These are phyloP conservation scores for Clitoria ternatea DNA, from an alignment of 306 rosid genomes.

Conservation along the genomic window DNA sequence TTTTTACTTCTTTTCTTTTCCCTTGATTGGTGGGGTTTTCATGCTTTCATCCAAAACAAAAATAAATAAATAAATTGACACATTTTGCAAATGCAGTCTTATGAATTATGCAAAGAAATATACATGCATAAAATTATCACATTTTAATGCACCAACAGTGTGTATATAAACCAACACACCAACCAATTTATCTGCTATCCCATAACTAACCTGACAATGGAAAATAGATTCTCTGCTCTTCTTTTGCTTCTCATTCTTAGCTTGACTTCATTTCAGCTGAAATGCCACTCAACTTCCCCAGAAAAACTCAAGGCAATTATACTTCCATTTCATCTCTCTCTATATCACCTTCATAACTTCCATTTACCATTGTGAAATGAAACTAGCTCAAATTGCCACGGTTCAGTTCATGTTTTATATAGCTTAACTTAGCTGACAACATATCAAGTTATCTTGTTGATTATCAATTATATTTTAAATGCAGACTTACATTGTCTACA, in stretches of 20 bases:
- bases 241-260: constrained; percentile 17
- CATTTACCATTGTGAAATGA: not conserved
- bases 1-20: not conserved
- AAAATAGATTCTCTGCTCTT: not conserved
- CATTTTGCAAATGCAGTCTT: too few species aligned
- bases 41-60: not conserved
- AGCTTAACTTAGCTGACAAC: not conserved
- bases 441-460: not conserved
- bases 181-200: not conserved
- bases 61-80: not conserved
- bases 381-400: not conserved
- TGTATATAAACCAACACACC: not conserved
- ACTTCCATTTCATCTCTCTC: not conserved
- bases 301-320: constrained; percentile 7
- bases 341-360: not conserved
- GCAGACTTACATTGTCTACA: constrained; percentile 49
- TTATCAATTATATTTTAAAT: not conserved
- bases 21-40: not conserved
- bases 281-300: constrained; percentile 14
- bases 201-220: not conserved
- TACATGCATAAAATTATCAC: not conserved
- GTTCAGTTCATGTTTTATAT: not conserved
- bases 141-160: not conserved
- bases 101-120: not conserved
- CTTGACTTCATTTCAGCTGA: constrained; percentile 5